Conservation (phyloP, 139 green algal genomes). For the Micractinium sp. region DNA sequence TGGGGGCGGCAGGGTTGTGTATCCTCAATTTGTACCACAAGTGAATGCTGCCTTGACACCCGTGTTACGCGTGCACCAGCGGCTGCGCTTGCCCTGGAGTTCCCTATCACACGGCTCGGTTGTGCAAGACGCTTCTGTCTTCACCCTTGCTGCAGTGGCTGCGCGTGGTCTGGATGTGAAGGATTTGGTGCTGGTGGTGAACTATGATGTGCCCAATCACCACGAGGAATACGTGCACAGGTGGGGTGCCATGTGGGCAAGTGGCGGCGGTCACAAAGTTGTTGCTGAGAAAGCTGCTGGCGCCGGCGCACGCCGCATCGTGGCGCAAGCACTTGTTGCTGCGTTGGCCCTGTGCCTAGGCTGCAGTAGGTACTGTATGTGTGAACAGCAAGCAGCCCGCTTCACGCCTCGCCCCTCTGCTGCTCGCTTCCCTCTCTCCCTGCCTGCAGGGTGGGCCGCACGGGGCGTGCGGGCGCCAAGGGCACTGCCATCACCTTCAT, state of each 20-base stretch:
- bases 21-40: too few relatives aligned
- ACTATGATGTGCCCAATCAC: constrained; percentile 98
- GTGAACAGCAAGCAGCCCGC: too few relatives aligned
- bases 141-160: constrained; percentile 63
- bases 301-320: too few relatives aligned
- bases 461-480: constrained; percentile 84
- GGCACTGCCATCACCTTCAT: constrained; percentile 98
- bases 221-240: constrained; percentile 98
- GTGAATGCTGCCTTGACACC: too few relatives aligned
- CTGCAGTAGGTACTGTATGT: too few relatives aligned
- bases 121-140: background rate
- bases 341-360: background rate
- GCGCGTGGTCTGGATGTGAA: constrained; percentile 96
- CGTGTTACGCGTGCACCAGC: too few relatives aligned
- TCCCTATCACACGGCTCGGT: too few relatives aligned
- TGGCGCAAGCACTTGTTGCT: background rate
- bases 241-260: constrained; percentile 88
- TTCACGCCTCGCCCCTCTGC: too few relatives aligned
- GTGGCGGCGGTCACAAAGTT: background rate
- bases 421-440: background rate
- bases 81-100: too few relatives aligned
- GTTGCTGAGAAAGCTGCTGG: too few relatives aligned
- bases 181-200: constrained; percentile 94
- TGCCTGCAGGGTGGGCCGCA: constrained; percentile 47
- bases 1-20: too few relatives aligned